phyloP scores from a whole-genome alignment of 768 basidiomycete species.

The Boletus edulis region DNA sequence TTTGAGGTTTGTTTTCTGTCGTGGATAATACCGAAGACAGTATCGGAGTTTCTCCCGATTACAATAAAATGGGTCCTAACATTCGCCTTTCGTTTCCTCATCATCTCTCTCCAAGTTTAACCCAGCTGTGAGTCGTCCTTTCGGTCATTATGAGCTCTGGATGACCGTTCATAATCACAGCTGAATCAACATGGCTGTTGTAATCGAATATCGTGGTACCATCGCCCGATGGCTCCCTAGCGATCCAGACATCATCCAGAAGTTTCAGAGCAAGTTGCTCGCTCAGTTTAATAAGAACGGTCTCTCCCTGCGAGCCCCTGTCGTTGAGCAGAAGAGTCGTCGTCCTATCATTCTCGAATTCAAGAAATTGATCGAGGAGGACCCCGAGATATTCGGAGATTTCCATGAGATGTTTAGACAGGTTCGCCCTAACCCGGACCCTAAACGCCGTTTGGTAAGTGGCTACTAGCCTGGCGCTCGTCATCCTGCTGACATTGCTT shows the following conservation, averaged over 20 bases:
- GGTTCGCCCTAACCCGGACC: constrained; percentile 1
- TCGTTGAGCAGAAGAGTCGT: constrained; percentile 8
- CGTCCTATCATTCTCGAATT: constrained; percentile 17
- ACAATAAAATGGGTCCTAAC: constrained; percentile 1
- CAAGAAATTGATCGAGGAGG: constrained; percentile 21
- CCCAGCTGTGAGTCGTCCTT: constrained; percentile 1
- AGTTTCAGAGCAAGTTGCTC: constrained; percentile 25
- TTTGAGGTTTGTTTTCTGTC: too few species aligned
- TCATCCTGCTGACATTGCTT: not conserved
- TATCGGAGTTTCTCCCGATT: not conserved
- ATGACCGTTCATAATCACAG: constrained; percentile 1
- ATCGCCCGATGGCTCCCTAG: constrained; percentile 21
- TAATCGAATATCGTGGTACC: constrained; percentile 20
- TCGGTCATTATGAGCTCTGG: not conserved
- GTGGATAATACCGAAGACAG: not conserved
- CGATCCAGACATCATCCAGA: constrained; percentile 10
- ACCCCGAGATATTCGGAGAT: constrained; percentile 16
- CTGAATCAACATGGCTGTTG: constrained; percentile 9
- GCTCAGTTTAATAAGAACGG: constrained; percentile 18
- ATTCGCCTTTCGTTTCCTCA: not conserved
- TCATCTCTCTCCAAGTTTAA: not conserved
- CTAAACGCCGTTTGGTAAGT: constrained; percentile 3
- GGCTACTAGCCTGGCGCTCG: not conserved
- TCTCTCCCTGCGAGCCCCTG: constrained; percentile 8
- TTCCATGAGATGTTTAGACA: constrained; percentile 25